These are phyloP conservation scores for Aaosphaeria arxii DNA, from an alignment of 2,329 filamentous ascomycete genomes.

Conservation along the genomic window DNA sequence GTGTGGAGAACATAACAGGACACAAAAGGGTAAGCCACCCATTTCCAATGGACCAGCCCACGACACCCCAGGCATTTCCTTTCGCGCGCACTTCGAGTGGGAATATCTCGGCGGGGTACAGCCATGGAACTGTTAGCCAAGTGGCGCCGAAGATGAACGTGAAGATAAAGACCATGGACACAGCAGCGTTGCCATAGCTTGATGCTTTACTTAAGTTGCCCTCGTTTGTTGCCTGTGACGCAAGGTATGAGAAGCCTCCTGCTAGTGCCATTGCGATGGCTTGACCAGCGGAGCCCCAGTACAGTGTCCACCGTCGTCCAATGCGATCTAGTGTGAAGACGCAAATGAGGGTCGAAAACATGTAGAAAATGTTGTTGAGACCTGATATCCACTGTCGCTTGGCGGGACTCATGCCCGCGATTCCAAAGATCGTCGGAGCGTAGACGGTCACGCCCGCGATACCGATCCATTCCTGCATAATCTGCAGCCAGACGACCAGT, in stretches of 20 bases:
- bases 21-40: constrained; percentile 55
- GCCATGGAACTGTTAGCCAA: constrained; percentile 56
- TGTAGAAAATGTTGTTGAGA: constrained; percentile 53
- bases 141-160: constrained; percentile 64
- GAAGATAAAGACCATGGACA: constrained; percentile 69
- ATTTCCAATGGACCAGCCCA: constrained; percentile 74
- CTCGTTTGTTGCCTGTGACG: background rate
- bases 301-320: constrained; percentile 59
- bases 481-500: constrained; percentile 69
- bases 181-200: constrained; percentile 60
- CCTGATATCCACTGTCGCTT: constrained; percentile 43
- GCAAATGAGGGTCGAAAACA: constrained; percentile 65
- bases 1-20: constrained; percentile 52
- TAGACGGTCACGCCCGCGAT: constrained; percentile 66
- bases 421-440: constrained; percentile 59
- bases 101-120: constrained; percentile 72
- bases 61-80: constrained; percentile 73
- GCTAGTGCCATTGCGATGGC: constrained; percentile 7
- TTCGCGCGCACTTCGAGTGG: constrained; percentile 68
- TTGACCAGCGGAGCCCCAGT: constrained; percentile 26
- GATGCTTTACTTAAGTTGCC: background rate
- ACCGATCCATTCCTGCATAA: constrained; percentile 68
- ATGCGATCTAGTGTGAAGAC: constrained; percentile 69
- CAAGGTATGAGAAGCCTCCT: background rate
- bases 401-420: constrained; percentile 60